Evolutionary conservation across 352 stramenopile species (phyloP).

Genomic region (Thalassiosira livingstoniorum): DNA sequence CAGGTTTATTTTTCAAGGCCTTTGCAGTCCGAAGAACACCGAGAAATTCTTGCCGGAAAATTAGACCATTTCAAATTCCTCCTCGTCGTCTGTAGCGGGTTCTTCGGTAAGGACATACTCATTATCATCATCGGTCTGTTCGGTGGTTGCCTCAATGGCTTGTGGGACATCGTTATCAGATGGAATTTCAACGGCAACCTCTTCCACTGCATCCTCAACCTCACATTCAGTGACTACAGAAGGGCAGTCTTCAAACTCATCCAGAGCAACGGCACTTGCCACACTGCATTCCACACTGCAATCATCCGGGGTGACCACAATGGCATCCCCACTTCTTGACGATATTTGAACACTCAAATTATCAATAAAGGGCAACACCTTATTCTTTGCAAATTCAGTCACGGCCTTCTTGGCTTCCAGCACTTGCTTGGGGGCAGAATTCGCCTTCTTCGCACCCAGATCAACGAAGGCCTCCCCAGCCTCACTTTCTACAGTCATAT

Average conservation of each 20-base stretch:
- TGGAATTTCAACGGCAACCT: neutral
- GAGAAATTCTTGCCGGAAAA: too few relatives aligned
- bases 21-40: too few relatives aligned
- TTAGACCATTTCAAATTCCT: too few relatives aligned
- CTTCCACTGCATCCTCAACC: neutral
- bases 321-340: neutral
- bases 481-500: constrained; percentile 3
- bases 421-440: neutral
- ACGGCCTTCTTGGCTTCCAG: neutral
- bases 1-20: too few relatives aligned
- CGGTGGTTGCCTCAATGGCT: neutral
- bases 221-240: neutral
- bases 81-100: neutral
- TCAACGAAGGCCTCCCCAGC: neutral
- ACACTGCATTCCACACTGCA: constrained; percentile 7
- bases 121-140: constrained; percentile 5
- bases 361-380: neutral
- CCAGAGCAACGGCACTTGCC: neutral
- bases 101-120: constrained; percentile 4
- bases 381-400: neutral
- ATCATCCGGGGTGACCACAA: neutral
- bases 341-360: constrained; percentile 8
- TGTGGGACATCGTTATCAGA: neutral
- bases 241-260: constrained; percentile 5
- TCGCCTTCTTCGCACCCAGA: neutral